phyloP scores from a whole-genome alignment of 345 rosid species.

The Corchorus capsularis region DNA sequence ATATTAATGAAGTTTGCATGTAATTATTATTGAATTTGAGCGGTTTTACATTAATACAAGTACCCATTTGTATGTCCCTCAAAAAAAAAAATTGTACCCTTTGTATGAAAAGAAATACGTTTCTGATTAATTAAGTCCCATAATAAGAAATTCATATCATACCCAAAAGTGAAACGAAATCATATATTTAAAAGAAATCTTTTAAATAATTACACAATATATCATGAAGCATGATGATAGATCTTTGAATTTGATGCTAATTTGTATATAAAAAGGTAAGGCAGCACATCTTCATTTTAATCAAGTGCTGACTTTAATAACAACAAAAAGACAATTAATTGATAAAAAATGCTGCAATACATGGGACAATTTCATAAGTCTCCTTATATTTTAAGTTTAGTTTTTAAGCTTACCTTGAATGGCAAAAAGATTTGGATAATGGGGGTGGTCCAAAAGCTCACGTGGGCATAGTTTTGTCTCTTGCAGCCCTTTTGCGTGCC shows the following conservation, averaged over 20 bases:
- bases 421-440: neutral
- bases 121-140: neutral
- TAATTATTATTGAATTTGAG: neutral
- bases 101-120: neutral
- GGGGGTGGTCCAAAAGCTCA: neutral
- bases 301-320: neutral
- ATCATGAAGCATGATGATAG: neutral
- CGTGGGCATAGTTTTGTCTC: neutral
- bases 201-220: neutral
- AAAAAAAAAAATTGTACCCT: neutral
- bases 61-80: no score
- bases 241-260: neutral
- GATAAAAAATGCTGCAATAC: neutral
- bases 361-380: neutral
- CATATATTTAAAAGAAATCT: neutral
- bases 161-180: neutral
- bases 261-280: neutral
- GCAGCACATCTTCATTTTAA: neutral
- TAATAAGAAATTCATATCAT: neutral
- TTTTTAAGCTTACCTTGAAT: neutral
- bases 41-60: neutral
- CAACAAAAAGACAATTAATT: neutral
- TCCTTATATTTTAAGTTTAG: neutral
- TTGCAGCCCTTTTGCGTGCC: conserved; percentile 17
- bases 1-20: neutral